Evolutionary conservation across 768 basidiomycete genomes (phyloP), one percentile per base, ranked within the genome.

Genomic region (Leccinum rimulosum): DNA sequence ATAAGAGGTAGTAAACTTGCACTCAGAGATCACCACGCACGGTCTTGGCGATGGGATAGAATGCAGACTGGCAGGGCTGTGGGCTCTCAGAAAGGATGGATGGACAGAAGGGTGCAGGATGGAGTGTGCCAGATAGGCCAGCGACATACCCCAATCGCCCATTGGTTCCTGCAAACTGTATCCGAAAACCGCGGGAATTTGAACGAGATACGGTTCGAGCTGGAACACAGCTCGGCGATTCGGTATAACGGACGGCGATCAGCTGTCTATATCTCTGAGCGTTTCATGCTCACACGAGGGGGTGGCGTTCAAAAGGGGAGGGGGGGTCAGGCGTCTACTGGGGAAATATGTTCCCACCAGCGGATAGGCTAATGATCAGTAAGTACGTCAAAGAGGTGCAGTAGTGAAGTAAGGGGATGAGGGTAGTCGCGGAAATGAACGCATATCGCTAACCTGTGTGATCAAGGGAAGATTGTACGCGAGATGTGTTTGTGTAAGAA

Each of bases 191-290:
- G 59, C 57, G 58, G 61, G 60, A 61, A 70, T 31, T 11, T 14
- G 15, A 36, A 52, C 3, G 11, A 54, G 17, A 38, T 33, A 48
- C 17, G 51, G 45, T 33, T 30, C 28, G 47, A 50, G 50, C 7
- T 52, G 50, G 56, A 38, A 49, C 6, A 6, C 27, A 22, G 59
- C n/a, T 25, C 52, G 43, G 56, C 53, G 22, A 62, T 50, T 50
- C 40, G n/a, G 59, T 31, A 15, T 43, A 31, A 49, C n/a, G 54
- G 50, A 63, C 71, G 70, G 67, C 68, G 63, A 71, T 71, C 70
- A 73, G 52, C 62, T 63, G 61, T 69, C 70, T 59, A 55, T 54
- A 50, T 52, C 31, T 50, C 55, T 55, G 49, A 51, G 28, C 49
- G 68, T 61, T 66, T 61, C 61, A 56, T 56, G 22, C 56, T 64